Evolutionary conservation across 148 eudicot species (phyloP).

Genomic region (Arbutus unedo): DNA sequence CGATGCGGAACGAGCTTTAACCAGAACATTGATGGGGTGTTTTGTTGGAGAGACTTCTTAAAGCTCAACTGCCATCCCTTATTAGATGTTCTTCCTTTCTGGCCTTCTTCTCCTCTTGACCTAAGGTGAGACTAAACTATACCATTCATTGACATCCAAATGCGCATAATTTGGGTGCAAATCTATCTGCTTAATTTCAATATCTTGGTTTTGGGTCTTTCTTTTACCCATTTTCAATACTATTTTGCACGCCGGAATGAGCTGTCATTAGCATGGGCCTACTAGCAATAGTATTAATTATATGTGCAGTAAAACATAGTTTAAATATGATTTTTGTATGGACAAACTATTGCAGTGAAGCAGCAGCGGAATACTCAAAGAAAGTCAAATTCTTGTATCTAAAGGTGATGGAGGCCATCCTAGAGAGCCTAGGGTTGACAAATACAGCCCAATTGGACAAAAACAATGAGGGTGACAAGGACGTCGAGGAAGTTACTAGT

Average conservation of each 20-base stretch:
- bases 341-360: slow-evolving; percentile 32
- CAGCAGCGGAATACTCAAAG: slow-evolving; percentile 46
- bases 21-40: slow-evolving; percentile 69
- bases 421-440: slow-evolving; percentile 60
- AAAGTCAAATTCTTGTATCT: slow-evolving; percentile 51
- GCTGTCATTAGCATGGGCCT: not conserved
- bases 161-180: not conserved
- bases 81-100: slow-evolving; percentile 46
- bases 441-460: not conserved
- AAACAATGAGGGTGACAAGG: not conserved
- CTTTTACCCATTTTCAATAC: no score
- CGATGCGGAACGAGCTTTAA: slow-evolving; percentile 89
- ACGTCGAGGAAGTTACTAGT: not conserved
- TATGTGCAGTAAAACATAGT: no score
- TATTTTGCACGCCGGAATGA: not conserved
- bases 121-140: slow-evolving; percentile 45
- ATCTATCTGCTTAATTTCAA: no score
- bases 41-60: slow-evolving; percentile 86
- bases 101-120: slow-evolving; percentile 76
- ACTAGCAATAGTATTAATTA: not conserved
- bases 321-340: no score
- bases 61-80: slow-evolving; percentile 64
- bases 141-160: not conserved
- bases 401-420: slow-evolving; percentile 63
- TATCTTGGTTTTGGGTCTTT: no score